Evolutionary conservation across 2,329 filamentous ascomycete species (phyloP), one percentile per base, ranked within the genome.

Genomic region (Alternaria arbusti): DNA sequence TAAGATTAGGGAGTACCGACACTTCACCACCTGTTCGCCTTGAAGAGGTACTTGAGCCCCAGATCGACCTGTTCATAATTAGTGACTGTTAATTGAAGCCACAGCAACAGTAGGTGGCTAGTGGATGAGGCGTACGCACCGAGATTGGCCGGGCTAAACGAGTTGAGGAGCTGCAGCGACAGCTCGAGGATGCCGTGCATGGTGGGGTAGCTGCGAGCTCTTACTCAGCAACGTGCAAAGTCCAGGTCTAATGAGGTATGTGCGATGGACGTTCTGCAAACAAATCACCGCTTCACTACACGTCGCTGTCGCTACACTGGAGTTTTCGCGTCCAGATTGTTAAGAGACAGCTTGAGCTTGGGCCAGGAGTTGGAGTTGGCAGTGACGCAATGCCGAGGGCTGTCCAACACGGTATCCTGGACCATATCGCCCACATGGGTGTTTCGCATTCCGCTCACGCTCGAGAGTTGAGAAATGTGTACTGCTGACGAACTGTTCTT

Each of bases 181-280:
- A 73, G 65, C 65, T 72, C 70, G 30, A 73, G 51, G 8, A 74
- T 60, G 32, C 72, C 72, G 57, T 65, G 70, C 72, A 74, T 74
- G 59, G 44, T 67, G 61, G 57, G 49, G 59, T 60, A 63, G 63
- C 54, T 51, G 45, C 44, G 47, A 57, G 52, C 59, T 61, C 50
- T 50, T 54, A 52, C 57, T 52, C 32, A 32, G 54, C 26, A n/a
- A 57, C 44, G 23, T 40, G 20, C 15, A 17, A 23, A 50, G 20
- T 45, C 23, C 12, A 26, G 22, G 26, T 40, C 7, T 17, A 50
- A 50, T 32, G 20, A 23, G 51, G 7, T 22, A 23, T 4, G 25
- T 9, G 30, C 25, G 17, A 13, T 23, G 30, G 13, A 20, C 12
- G 20, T 22, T 15, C 30, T 49, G 46, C 30, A 26, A 40, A 51